Evolutionary conservation across 169 alveolate species (phyloP).

Genomic region (Cryptosporidium parvum): DNA sequence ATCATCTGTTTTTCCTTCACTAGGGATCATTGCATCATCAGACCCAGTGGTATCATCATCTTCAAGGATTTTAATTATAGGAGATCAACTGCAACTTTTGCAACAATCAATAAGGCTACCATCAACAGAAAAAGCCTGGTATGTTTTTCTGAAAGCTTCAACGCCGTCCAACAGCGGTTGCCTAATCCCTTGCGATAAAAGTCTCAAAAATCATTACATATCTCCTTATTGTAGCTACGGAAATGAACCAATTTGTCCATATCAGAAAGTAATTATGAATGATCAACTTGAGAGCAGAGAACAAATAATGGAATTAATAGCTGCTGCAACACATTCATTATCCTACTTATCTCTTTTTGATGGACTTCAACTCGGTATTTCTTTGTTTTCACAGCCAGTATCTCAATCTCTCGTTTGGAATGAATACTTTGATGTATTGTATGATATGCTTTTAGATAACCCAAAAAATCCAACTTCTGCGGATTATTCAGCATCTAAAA

Average conservation of each 20-base stretch:
- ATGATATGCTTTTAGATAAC: conserved; percentile 48
- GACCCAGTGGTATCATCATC: conserved; percentile 44
- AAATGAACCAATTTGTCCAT: conserved; percentile 47
- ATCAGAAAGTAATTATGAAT: conserved; percentile 23
- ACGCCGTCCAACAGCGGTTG: conserved; percentile 77
- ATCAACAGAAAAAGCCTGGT: conserved; percentile 44
- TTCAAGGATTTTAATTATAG: conserved; percentile 51
- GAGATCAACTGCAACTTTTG: conserved; percentile 58
- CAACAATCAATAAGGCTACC: conserved; percentile 75
- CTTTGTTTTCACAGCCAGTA: conserved; percentile 60
- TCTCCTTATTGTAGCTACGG: conserved; percentile 66
- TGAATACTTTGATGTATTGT: conserved; percentile 40
- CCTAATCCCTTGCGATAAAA: conserved; percentile 59
- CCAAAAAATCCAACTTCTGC: conserved; percentile 56
- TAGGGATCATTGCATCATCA: conserved; percentile 61
- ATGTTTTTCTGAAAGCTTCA: conserved; percentile 45
- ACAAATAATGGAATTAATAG: conserved; percentile 41
- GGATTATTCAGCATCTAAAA: conserved; percentile 68
- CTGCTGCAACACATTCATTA: conserved; percentile 63
- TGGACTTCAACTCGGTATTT: conserved; percentile 41
- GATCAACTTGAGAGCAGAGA: neutral
- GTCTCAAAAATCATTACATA: conserved; percentile 42
- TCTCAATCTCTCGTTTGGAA: conserved; percentile 48
- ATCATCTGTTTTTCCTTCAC: conserved; percentile 45
- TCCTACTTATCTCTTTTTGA: conserved; percentile 41